Base-by-base conservation (phyloP, 2,329 filamentous ascomycete species). In the Mollisiaceae sp. region DNA sequence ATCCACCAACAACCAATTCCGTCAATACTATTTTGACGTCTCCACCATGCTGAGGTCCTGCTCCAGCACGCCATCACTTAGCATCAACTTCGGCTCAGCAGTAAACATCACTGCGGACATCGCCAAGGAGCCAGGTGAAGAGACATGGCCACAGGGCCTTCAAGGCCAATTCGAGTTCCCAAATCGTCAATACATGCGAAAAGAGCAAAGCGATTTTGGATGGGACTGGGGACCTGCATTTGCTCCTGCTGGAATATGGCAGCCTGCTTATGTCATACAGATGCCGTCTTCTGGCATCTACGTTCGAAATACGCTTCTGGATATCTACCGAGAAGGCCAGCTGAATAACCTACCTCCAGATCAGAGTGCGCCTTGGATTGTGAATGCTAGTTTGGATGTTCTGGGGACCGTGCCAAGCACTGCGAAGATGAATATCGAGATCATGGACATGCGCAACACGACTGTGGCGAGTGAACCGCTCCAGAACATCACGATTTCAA, bases 171-270 rank as follows among this genome's bases (percentile, higher is more conserved):
- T 81, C 64, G 84, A 87, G 67, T 86, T 85, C 58, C 73, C 78
- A 0, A 83, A 86, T 64, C 79, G 83, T 8, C 81, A 82, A 73
- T 87, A 84, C 67, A 83, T 88, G 41, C 80, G 86, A 36, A 88
- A 89, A 71, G 82, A 88, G 71, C 84, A 89, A 72, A 85, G 80
- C 8, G 86, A 89, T 72, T 89, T 89, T 73, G 87, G 87, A 1
- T 89, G 86, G 87, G 86, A 88, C 66, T 87, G 85, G 85, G 85
- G 85, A 11, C 85, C 85, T 11, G 84, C 83, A 0, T 87, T 89
- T 72, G 80, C 82, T n/a, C 85, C 87, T 0, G 83, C 84, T n/a
- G 87, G 87, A 2, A 83, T 86, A 8, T 90, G 86, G 87, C 80
- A 84, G 67, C 83, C 85, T 50, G 86, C 84, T 1, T 86, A 82